phyloP scores from a whole-genome alignment of 371 early-diverging fungal genomes.

The Blakeslea trispora region DNA sequence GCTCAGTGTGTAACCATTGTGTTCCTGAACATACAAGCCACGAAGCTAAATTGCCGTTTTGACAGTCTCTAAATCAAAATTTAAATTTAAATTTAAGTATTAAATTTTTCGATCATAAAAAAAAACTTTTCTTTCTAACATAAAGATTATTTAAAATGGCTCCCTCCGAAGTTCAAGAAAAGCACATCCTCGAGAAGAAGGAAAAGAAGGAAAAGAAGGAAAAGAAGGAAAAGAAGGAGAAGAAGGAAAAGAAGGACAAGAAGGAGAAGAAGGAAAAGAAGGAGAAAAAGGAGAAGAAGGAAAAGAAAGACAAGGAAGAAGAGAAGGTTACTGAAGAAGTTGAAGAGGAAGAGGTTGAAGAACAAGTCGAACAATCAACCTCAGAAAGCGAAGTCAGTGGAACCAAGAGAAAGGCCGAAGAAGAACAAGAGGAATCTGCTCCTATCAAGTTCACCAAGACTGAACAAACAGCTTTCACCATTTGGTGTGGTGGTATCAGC shows the following conservation, averaged over 20 bases:
- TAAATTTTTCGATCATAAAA: not conserved
- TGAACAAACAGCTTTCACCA: constrained; percentile 37
- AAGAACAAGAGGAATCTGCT: constrained; percentile 14
- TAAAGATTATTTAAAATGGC: not conserved
- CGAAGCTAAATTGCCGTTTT: not conserved
- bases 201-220: not conserved
- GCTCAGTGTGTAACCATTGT: too few relatives aligned
- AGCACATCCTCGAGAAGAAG: not conserved
- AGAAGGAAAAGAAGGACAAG: constrained; percentile 10
- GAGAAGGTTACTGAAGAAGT: constrained; percentile 6
- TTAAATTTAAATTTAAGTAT: not conserved
- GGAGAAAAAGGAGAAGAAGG: constrained; percentile 2
- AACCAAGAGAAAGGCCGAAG: constrained; percentile 30
- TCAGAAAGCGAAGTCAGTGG: constrained; percentile 5
- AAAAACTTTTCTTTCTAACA: not conserved
- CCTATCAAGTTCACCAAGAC: constrained; percentile 58
- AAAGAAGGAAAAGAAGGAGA: not conserved
- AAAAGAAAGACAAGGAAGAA: constrained; percentile 2
- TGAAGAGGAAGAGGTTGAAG: constrained; percentile 10
- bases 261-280: constrained; percentile 3
- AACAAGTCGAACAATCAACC: not conserved
- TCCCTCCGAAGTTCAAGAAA: not conserved
- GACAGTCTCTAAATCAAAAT: not conserved
- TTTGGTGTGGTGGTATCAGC: constrained; percentile 73
- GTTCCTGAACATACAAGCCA: not conserved